Evolutionary conservation across 2,329 filamentous ascomycete species (phyloP).

Genomic region (Albifimbria verrucaria): DNA sequence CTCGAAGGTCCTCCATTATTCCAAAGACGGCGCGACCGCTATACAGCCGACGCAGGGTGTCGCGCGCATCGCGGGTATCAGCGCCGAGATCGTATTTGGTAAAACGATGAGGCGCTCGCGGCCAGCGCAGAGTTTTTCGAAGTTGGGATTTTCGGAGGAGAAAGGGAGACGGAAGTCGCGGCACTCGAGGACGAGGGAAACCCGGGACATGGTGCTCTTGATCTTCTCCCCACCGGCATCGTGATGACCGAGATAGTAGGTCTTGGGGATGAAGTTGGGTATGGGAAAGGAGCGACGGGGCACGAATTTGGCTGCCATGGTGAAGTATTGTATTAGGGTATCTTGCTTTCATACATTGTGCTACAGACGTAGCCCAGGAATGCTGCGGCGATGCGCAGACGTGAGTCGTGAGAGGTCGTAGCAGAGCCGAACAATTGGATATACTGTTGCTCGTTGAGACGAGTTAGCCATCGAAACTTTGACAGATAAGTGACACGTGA

Average conservation of each 20-base stretch:
- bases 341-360: too few relatives aligned
- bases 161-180: constrained; percentile 89
- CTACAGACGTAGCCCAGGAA: too few relatives aligned
- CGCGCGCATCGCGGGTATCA: constrained; percentile 24
- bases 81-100: constrained; percentile 79
- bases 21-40: constrained; percentile 41
- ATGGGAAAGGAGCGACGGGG: constrained; percentile 72
- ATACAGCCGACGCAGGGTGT: constrained; percentile 29
- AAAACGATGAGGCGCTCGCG: constrained; percentile 76
- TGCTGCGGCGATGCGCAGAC: too few relatives aligned
- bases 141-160: constrained; percentile 84
- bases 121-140: constrained; percentile 73
- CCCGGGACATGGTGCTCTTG: constrained; percentile 72
- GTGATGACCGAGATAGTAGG: constrained; percentile 96
- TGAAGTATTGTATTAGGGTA: background rate
- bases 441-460: too few relatives aligned
- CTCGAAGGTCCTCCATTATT: constrained; percentile 29
- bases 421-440: too few relatives aligned
- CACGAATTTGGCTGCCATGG: constrained; percentile 51
- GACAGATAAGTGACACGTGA: too few relatives aligned
- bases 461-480: too few relatives aligned
- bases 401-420: too few relatives aligned
- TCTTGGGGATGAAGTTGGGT: constrained; percentile 72
- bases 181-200: constrained; percentile 90
- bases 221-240: constrained; percentile 76